Conservation (phyloP, 2,329 filamentous ascomycete species). For the Calycina herbarum region DNA sequence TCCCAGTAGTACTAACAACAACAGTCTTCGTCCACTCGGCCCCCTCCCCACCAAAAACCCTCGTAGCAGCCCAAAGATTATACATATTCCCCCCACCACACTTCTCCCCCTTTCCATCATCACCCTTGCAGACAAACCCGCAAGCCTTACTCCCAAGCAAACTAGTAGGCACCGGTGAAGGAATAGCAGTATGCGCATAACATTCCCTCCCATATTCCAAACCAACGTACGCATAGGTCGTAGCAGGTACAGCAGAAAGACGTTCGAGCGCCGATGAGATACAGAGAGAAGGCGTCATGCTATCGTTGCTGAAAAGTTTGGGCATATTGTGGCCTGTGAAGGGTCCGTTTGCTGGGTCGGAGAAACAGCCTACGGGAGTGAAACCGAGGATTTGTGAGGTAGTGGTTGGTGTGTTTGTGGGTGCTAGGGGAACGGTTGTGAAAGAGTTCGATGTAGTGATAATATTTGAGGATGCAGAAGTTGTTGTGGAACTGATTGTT, state of each 20-base stretch:
- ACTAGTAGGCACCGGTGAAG: constrained; percentile 20
- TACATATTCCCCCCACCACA: constrained; percentile 40
- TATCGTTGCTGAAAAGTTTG: constrained; percentile 37
- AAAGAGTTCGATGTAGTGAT: neutral
- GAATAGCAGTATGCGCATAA: constrained; percentile 34
- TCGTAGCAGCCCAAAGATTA: constrained; percentile 37
- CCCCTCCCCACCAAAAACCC: neutral
- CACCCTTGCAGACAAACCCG: constrained; percentile 32
- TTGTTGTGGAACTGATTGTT: neutral
- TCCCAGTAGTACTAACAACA: neutral
- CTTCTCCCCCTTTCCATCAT: constrained; percentile 35
- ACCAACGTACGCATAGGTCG: constrained; percentile 34
- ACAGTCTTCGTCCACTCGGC: neutral
- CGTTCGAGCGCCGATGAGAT: constrained; percentile 36
- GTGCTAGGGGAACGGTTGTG: neutral
- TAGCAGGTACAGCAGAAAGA: constrained; percentile 33
- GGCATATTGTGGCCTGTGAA: constrained; percentile 36
- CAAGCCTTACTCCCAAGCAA: neutral
- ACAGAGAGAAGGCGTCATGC: constrained; percentile 40
- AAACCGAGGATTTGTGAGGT: constrained; percentile 32
- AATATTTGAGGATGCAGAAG: neutral
- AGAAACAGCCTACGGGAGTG: constrained; percentile 37
- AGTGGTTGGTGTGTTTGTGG: constrained; percentile 3
- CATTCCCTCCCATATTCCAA: constrained; percentile 41
- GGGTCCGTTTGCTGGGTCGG: constrained; percentile 27